These are phyloP conservation scores for Furcasterigmium sp. DNA, from an alignment of 2,329 filamentous ascomycete species.

Conservation along the genomic window DNA sequence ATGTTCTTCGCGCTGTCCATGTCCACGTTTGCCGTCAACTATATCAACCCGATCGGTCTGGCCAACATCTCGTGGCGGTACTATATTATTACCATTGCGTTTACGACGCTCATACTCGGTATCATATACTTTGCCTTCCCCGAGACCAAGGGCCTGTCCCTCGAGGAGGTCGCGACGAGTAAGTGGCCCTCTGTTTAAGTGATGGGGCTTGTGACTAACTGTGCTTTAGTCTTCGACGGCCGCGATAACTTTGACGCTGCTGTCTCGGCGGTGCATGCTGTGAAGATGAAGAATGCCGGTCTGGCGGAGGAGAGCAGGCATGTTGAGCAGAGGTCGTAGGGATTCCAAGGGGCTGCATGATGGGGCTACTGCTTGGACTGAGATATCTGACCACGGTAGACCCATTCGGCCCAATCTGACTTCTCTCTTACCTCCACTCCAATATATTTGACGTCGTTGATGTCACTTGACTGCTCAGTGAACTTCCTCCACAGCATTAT, in stretches of 20 bases:
- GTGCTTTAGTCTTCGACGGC: background rate
- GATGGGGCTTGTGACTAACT: background rate
- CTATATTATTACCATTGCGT: constrained; percentile 4
- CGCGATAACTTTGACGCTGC: constrained; percentile 1
- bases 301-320: background rate
- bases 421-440: no score
- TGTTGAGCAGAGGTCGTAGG: background rate
- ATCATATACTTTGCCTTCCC: constrained; percentile 37
- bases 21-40: constrained; percentile 6
- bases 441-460: no score
- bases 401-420: no score
- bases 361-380: no score
- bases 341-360: no score
- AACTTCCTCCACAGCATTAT: no score
- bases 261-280: background rate
- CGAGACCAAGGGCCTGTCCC: constrained; percentile 41
- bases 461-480: no score
- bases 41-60: constrained; percentile 8
- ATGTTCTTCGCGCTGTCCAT: constrained; percentile 3
- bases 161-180: constrained; percentile 47
- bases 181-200: constrained; percentile 1
- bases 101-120: background rate
- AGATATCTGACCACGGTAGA: no score
- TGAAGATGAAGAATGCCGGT: constrained; percentile 2
- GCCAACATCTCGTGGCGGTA: constrained; percentile 5